A percentile compares a stretch with the other conserved stretches of the same genome.
phyloP scores from a whole-genome alignment of 192 early-diverging fungal species.

The Rhizophagus sp. region DNA sequence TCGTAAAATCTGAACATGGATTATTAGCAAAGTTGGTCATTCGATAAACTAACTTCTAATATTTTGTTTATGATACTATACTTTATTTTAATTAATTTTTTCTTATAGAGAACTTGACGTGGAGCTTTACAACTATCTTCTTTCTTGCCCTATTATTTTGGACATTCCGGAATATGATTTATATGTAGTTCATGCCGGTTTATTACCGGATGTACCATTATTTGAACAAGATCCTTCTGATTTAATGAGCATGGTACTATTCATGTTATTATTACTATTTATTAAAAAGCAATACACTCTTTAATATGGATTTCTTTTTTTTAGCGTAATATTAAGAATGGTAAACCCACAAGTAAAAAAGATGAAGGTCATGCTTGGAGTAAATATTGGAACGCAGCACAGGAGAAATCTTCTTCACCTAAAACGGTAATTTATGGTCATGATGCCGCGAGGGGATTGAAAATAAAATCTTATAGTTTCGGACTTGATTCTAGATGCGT shows the following conservation, averaged over 20 bases:
- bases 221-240: constrained; percentile 55
- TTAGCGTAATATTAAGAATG: constrained; percentile 49
- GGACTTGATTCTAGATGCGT: constrained; percentile 75
- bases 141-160: constrained; percentile 36
- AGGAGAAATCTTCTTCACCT: constrained; percentile 25
- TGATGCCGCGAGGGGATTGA: constrained; percentile 60
- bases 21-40: constrained; percentile 37
- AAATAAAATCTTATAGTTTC: constrained; percentile 53
- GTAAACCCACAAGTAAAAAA: constrained; percentile 39
- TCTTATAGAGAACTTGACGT: constrained; percentile 19
- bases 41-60: neutral
- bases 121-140: constrained; percentile 35
- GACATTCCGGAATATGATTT: constrained; percentile 46
- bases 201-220: constrained; percentile 53
- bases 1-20: constrained; percentile 37
- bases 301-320: neutral
- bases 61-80: neutral
- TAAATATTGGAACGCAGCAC: constrained; percentile 39
- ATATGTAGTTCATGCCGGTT: constrained; percentile 69
- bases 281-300: too few relatives aligned
- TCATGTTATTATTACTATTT: neutral
- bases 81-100: neutral
- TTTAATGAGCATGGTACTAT: constrained; percentile 57
- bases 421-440: constrained; percentile 68
- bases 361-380: constrained; percentile 45